Percentiles rank a stretch among this genome's conserved stretches.
Evolutionary conservation across 148 eudicot species (phyloP).

Genomic region (Rhododendron ferrugineum): DNA sequence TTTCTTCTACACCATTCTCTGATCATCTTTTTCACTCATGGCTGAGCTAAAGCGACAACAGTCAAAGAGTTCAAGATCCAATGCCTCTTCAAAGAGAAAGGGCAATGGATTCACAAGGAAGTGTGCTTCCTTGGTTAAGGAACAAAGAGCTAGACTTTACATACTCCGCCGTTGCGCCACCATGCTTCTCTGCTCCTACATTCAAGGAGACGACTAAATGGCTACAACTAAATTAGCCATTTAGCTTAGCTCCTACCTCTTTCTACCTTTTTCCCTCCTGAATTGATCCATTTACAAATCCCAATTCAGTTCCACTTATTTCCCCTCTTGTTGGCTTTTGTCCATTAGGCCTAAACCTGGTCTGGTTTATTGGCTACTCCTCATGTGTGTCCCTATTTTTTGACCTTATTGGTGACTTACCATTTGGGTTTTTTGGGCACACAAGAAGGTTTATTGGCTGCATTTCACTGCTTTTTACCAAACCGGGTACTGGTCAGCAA

Average conservation of each 20-base stretch:
- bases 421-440: constrained; percentile 18
- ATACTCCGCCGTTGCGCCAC: constrained; percentile 88
- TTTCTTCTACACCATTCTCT: neutral
- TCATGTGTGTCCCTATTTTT: constrained; percentile 5
- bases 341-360: neutral
- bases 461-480: neutral
- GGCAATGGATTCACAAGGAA: constrained; percentile 58
- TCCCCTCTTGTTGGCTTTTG: neutral
- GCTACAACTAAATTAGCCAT: constrained; percentile 5
- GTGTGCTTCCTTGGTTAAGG: constrained; percentile 73
- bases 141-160: constrained; percentile 75
- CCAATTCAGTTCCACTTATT: neutral
- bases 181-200: constrained; percentile 84
- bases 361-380: constrained; percentile 1
- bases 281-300: neutral
- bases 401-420: constrained; percentile 6
- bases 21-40: constrained; percentile 22
- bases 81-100: constrained; percentile 31
- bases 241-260: neutral
- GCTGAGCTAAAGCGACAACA: constrained; percentile 36
- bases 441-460: constrained; percentile 4
- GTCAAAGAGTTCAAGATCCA: constrained; percentile 9
- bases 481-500: neutral
- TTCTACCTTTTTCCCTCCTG: neutral
- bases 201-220: constrained; percentile 69